phyloP scores from a whole-genome alignment of 805 yeast genomes.

The Saturnispora sanitii region DNA sequence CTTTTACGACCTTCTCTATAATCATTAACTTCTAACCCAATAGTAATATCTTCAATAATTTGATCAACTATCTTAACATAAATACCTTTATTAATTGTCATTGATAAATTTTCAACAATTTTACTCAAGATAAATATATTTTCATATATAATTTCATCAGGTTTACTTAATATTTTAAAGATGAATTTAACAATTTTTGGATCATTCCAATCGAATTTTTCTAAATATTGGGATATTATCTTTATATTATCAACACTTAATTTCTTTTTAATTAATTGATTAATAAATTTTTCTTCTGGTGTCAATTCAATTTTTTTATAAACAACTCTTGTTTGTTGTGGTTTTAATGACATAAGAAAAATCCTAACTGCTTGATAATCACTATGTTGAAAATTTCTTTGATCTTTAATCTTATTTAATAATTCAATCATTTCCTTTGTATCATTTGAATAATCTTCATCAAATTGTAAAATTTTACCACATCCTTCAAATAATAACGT shows the following conservation, averaged over 20 bases:
- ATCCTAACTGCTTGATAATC: slow-evolving; percentile 52
- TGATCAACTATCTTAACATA: slow-evolving; percentile 41
- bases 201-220: slow-evolving; percentile 39
- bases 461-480: slow-evolving; percentile 54
- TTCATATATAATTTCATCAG: slow-evolving; percentile 53
- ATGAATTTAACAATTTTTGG: slow-evolving; percentile 25
- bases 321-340: slow-evolving; percentile 37
- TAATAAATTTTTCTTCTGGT: slow-evolving; percentile 40
- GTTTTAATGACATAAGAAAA: slow-evolving; percentile 44
- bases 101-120: slow-evolving; percentile 32
- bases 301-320: slow-evolving; percentile 20
- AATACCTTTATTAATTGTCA: slow-evolving; percentile 19
- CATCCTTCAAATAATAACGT: slow-evolving; percentile 63
- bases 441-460: slow-evolving; percentile 44
- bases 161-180: slow-evolving; percentile 40
- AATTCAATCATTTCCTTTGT: slow-evolving; percentile 57
- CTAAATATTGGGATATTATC: slow-evolving; percentile 29
- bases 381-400: slow-evolving; percentile 39
- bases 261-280: slow-evolving; percentile 42
- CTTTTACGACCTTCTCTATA: slow-evolving; percentile 51
- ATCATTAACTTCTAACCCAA: slow-evolving; percentile 59
- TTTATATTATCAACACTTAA: slow-evolving; percentile 30
- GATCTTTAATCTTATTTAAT: slow-evolving; percentile 40
- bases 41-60: slow-evolving; percentile 48
- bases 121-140: slow-evolving; percentile 41